Conservation (phyloP, 2,329 filamentous ascomycete species). For the Beauveria medogensis region DNA sequence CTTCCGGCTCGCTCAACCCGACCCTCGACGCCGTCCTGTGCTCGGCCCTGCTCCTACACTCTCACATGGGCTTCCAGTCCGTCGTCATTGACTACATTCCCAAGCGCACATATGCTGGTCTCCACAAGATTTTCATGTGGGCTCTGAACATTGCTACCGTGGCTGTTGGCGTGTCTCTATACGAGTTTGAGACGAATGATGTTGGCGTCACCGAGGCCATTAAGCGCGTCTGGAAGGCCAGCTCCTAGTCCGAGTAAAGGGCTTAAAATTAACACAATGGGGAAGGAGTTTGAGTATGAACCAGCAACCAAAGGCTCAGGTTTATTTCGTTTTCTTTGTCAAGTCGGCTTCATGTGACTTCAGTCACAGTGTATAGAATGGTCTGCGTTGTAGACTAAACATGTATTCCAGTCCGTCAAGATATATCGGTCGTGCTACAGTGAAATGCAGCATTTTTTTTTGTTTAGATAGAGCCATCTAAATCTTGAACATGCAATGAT, state of each 20-base stretch:
- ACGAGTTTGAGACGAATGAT: slow-evolving; percentile 99
- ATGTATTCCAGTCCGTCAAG: slow-evolving; percentile 9
- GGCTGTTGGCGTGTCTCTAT: slow-evolving; percentile 77
- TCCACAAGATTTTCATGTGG: slow-evolving; percentile 65
- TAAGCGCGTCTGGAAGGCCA: slow-evolving; percentile 79
- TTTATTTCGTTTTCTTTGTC: slow-evolving; percentile 6
- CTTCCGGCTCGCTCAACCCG: slow-evolving; percentile 84
- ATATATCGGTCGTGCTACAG: neutral
- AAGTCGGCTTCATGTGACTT: slow-evolving; percentile 6
- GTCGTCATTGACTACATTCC: slow-evolving; percentile 91
- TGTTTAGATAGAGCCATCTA: neutral
- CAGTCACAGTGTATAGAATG: slow-evolving; percentile 13
- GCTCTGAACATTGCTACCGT: slow-evolving; percentile 70
- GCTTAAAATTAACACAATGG: neutral
- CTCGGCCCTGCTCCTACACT: slow-evolving; percentile 78
- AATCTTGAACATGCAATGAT: neutral
- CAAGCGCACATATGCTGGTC: slow-evolving; percentile 56
- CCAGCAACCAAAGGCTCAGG: neutral
- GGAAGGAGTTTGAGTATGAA: neutral
- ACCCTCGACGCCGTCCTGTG: slow-evolving; percentile 79
- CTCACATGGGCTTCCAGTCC: slow-evolving; percentile 90
- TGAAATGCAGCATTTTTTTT: slow-evolving; percentile 8
- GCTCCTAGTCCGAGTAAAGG: slow-evolving; percentile 27
- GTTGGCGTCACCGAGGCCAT: slow-evolving; percentile 87
- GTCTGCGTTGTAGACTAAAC: neutral